Conservation (phyloP, 306 rosid genomes). For the Fragaria nilgerrensis region DNA sequence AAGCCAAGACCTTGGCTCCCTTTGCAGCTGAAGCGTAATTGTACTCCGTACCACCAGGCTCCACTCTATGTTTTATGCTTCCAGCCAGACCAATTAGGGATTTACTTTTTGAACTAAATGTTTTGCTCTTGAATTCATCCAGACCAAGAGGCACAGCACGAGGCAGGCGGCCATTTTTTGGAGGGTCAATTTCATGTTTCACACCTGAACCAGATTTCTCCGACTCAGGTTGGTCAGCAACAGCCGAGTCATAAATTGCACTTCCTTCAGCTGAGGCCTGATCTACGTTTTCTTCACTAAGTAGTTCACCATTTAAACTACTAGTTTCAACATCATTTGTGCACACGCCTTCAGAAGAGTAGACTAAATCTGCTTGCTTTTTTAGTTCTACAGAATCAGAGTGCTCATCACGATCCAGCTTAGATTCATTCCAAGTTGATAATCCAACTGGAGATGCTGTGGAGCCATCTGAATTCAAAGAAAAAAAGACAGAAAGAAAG, state of each 20-base stretch:
- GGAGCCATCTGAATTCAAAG: slow-evolving; percentile 47
- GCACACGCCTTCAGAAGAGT: slow-evolving; percentile 30
- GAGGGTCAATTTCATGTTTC: slow-evolving; percentile 50
- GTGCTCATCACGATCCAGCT: slow-evolving; percentile 35
- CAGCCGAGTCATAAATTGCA: slow-evolving; percentile 18
- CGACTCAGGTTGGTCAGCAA: slow-evolving; percentile 34
- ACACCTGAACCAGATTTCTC: slow-evolving; percentile 32
- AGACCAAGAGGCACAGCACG: slow-evolving; percentile 73
- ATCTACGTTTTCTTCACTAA: slow-evolving; percentile 30
- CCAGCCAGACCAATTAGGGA: slow-evolving; percentile 54
- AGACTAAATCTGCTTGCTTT: slow-evolving; percentile 22
- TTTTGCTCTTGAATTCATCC: slow-evolving; percentile 91
- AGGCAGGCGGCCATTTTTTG: slow-evolving; percentile 48
- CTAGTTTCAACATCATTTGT: slow-evolving; percentile 27
- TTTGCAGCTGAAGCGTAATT: slow-evolving; percentile 96
- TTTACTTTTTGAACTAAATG: slow-evolving; percentile 55
- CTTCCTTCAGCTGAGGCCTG: slow-evolving; percentile 25
- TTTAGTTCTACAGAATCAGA: slow-evolving; percentile 25
- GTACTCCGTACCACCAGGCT: slow-evolving; percentile 86
- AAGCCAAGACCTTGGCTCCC: slow-evolving; percentile 95
- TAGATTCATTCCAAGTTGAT: slow-evolving; percentile 55
- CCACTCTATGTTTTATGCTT: slow-evolving; percentile 69
- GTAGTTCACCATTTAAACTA: slow-evolving; percentile 30
- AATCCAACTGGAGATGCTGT: slow-evolving; percentile 34
- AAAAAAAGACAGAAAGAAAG: slow-evolving; percentile 13